These are phyloP conservation scores for Ophiostoma angusticollis DNA, from an alignment of 2,329 filamentous ascomycete species.

Conservation along the genomic window DNA sequence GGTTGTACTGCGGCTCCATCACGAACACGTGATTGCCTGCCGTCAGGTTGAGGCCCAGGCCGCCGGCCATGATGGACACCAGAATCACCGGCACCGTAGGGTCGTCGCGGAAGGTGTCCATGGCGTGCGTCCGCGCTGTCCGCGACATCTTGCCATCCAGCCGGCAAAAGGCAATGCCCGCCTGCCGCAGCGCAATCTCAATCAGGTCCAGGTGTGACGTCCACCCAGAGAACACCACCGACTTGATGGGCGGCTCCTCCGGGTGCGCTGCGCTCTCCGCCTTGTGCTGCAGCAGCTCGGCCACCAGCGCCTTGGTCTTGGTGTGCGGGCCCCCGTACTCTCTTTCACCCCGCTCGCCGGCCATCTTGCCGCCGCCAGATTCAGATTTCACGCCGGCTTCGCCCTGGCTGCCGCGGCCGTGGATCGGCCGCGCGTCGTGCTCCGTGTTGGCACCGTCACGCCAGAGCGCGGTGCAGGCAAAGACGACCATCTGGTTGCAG, in stretches of 20 bases:
- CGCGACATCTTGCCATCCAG: conserved; percentile 85
- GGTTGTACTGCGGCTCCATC: conserved; percentile 98
- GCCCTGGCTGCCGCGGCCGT: background rate
- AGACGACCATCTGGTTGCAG: conserved; percentile 52
- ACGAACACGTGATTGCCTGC: conserved; percentile 79
- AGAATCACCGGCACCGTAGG: conserved; percentile 63
- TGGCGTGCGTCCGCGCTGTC: conserved; percentile 56
- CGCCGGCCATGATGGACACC: conserved; percentile 84
- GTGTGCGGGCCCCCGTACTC: conserved; percentile 78
- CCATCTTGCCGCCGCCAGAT: conserved; percentile 27
- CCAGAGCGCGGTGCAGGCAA: conserved; percentile 55
- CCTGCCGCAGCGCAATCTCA: conserved; percentile 59
- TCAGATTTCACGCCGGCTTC: no score
- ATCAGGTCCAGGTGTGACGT: conserved; percentile 90
- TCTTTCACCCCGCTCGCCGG: conserved; percentile 47
- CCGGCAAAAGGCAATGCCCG: conserved; percentile 58
- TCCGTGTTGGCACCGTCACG: conserved; percentile 45
- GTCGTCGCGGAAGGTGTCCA: conserved; percentile 67
- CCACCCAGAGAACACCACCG: conserved; percentile 93
- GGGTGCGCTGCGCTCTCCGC: conserved; percentile 48
- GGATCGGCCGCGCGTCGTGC: conserved; percentile 39
- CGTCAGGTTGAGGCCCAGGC: conserved; percentile 82
- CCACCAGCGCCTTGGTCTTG: conserved; percentile 72
- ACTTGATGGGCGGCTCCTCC: conserved; percentile 67
- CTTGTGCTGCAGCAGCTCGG: conserved; percentile 56